A percentile compares a stretch with the other conserved stretches of the same genome.
Conservation (phyloP, 192 early-diverging fungal species). For the Diversispora epigaea region DNA sequence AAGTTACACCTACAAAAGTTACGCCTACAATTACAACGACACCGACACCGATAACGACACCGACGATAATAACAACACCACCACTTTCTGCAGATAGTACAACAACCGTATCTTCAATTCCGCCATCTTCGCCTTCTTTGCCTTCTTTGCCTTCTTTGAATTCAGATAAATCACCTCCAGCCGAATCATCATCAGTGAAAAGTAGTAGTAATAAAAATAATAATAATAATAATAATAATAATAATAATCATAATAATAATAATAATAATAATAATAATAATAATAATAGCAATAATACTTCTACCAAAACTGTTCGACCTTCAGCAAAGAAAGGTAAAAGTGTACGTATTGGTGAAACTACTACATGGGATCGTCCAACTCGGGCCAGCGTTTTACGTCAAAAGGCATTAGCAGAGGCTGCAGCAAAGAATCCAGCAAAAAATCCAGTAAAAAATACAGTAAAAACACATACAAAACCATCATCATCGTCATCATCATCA, state of each 20-base stretch:
- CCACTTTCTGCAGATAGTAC: background rate
- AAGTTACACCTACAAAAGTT: background rate
- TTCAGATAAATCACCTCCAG: background rate
- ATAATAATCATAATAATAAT: too few relatives aligned
- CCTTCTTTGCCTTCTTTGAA: background rate
- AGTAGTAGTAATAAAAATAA: too few relatives aligned
- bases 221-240: too few relatives aligned
- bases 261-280: too few relatives aligned
- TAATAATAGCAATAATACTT: background rate
- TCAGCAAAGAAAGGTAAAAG: constrained; percentile 18
- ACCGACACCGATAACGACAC: background rate
- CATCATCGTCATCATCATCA: background rate
- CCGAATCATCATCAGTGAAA: background rate
- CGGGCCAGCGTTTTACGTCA: constrained; percentile 33
- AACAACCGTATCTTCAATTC: background rate
- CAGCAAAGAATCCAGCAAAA: constrained; percentile 24
- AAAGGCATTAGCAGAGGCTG: constrained; percentile 25
- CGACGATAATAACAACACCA: background rate
- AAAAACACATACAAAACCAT: constrained; percentile 6
- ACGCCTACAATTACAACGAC: background rate
- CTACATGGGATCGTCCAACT: constrained; percentile 22
- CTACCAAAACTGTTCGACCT: background rate
- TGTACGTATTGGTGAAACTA: constrained; percentile 16
- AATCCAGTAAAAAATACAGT: background rate
- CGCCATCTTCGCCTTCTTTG: constrained; percentile 2